Evolutionary conservation across 768 basidiomycete species (phyloP).

Genomic region (Russula earlei): DNA sequence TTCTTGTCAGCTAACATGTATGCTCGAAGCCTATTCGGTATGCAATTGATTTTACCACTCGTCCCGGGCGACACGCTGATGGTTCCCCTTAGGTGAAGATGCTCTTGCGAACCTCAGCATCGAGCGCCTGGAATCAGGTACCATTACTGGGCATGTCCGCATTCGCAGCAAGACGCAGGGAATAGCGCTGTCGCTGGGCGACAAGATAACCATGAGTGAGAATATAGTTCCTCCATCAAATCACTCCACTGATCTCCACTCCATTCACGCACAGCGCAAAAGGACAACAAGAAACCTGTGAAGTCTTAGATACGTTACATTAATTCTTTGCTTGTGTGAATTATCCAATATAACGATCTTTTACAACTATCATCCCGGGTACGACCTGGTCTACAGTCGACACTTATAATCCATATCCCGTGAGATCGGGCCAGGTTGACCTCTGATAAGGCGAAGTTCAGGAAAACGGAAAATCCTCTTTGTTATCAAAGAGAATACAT

Average conservation of each 20-base stretch:
- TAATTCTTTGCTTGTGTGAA: conserved; percentile 1
- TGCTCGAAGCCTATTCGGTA: conserved; percentile 87
- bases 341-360: conserved; percentile 7
- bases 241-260: not conserved
- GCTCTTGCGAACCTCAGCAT: conserved; percentile 92
- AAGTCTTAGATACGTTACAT: conserved; percentile 17
- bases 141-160: conserved; percentile 85
- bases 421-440: too few relatives aligned
- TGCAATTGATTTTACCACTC: conserved; percentile 25
- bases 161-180: conserved; percentile 98
- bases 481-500: too few relatives aligned
- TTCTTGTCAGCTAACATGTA: conserved; percentile 97
- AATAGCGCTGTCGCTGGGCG: conserved; percentile 90
- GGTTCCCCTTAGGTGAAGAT: conserved; percentile 68
- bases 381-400: not conserved
- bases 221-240: not conserved
- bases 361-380: conserved; percentile 5
- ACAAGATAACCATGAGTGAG: conserved; percentile 64
- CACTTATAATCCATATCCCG: too few relatives aligned
- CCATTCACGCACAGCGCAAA: conserved; percentile 11
- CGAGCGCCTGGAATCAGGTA: conserved; percentile 74
- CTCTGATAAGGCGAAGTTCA: too few relatives aligned
- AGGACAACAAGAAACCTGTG: conserved; percentile 11
- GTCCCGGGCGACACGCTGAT: not conserved
- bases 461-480: too few relatives aligned